Percentiles rank a stretch among this genome's conserved stretches.
Conservation (phyloP, 257 asterid species). For the Nicotiana otophora region DNA sequence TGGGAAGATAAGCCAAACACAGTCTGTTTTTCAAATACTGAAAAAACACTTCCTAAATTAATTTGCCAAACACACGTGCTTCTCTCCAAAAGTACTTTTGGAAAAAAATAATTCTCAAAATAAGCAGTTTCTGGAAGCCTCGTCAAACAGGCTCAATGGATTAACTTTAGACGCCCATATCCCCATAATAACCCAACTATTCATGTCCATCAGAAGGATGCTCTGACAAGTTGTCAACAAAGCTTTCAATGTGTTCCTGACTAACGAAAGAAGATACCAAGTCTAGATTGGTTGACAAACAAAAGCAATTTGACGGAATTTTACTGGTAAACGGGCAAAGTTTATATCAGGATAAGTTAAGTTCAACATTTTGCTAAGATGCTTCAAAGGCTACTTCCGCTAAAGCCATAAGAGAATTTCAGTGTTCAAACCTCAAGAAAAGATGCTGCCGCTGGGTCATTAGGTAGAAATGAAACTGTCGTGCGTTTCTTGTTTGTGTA, state of each 20-base stretch:
- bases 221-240: neutral
- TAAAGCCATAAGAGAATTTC: neutral
- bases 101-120: too few species aligned
- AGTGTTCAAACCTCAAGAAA: slow-evolving; percentile 73
- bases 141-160: neutral
- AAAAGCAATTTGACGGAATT: neutral
- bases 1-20: too few species aligned
- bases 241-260: neutral
- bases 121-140: too few species aligned
- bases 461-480: slow-evolving; percentile 60
- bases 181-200: neutral
- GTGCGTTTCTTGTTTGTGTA: slow-evolving; percentile 71
- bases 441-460: slow-evolving; percentile 58
- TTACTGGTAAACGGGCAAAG: neutral
- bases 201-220: neutral
- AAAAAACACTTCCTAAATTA: too few species aligned
- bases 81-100: too few species aligned
- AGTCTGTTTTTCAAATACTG: too few species aligned
- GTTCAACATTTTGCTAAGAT: neutral
- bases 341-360: neutral
- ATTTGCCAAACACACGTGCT: too few species aligned
- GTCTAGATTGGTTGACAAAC: neutral
- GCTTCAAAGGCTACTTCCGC: neutral
- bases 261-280: neutral
- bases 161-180: neutral